phyloP scores from a whole-genome alignment of 495 filamentous ascomycete genomes.

The Chaetomium fimeti region DNA sequence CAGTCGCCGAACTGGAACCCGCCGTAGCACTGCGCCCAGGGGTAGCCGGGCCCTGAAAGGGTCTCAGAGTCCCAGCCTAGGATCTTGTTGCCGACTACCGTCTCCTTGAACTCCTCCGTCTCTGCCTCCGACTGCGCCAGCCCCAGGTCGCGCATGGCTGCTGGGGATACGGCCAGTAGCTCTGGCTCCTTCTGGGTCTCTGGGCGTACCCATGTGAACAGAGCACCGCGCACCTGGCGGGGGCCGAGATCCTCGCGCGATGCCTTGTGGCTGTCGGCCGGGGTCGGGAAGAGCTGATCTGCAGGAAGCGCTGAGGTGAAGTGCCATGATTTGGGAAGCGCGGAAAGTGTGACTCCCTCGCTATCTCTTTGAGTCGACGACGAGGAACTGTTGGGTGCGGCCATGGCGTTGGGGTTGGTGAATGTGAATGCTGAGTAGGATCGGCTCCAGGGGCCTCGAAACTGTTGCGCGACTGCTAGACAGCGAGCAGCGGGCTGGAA shows the following conservation, averaged over 20 bases:
- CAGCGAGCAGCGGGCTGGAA: conserved; percentile 35
- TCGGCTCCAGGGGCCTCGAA: conserved; percentile 23
- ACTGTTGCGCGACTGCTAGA: conserved; percentile 33
- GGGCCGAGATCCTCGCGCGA: conserved; percentile 74
- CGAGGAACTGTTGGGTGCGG: conserved; percentile 25
- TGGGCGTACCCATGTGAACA: conserved; percentile 89
- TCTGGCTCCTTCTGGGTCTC: conserved; percentile 67
- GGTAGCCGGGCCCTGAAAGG: conserved; percentile 71
- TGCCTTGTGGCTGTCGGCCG: conserved; percentile 73
- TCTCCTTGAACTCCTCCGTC: conserved; percentile 69
- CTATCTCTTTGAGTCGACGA: neutral
- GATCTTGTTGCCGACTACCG: conserved; percentile 78
- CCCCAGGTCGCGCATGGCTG: conserved; percentile 76
- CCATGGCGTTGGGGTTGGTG: conserved; percentile 18
- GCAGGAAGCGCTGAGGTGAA: conserved; percentile 79
- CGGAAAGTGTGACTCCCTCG: conserved; percentile 52
- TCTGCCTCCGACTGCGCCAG: conserved; percentile 63
- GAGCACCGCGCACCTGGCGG: conserved; percentile 76
- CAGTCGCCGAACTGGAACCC: conserved; percentile 84
- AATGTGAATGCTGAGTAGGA: conserved; percentile 18
- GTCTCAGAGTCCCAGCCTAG: conserved; percentile 58
- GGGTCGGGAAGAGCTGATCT: conserved; percentile 77
- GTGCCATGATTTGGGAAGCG: conserved; percentile 79
- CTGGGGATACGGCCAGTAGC: conserved; percentile 72
- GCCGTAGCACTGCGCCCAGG: conserved; percentile 98